Base-by-base conservation (phyloP, 192 early-diverging fungal genomes). In the Lobulomyces angularis region DNA sequence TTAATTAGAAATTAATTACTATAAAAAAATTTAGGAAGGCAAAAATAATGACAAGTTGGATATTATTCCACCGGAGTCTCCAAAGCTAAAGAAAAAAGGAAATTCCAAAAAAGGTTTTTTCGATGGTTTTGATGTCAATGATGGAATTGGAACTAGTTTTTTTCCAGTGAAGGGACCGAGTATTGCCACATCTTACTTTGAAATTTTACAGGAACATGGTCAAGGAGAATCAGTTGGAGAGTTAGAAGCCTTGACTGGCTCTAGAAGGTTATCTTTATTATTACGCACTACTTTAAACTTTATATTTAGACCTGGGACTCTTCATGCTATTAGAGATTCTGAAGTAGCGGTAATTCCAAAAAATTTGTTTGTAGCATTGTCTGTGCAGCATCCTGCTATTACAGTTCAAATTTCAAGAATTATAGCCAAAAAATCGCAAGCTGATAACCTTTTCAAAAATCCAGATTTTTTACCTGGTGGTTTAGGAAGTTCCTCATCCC, bases 311-410 rank as follows among this genome's bases (percentile, higher is more conserved):
- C 72, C 73, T 14, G 81, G 79, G 16, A 99, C 89, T 3, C 64
- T 97, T 19, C 93, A 99, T 48, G 95, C 95, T 1, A 99, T 99
- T 47, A 81, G 95, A 30, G 95, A 97, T 53, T 81, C 88, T 0
- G 93, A 99, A 61, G 71, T 97, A 18, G 89, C 89, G 16, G 74
- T 92, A 8, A 83, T 99, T 64, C 95, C 95, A 3, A 88, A 85
- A 35, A 87, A 90, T 0, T 65, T 99, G 31, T 94, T 99, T 57
- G 82, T 88, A 48, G 82, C 90, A 12, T 73, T 99, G 32, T 84
- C 92, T 19, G 55, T 77, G 29, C 66, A 80, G 14, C 80, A 93
- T 43, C 93, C 95, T 2, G 84, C 83, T 26, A 84, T 99, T 45
- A 90, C 87, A 2, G 77, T 99, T 32, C 79, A 84, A 24, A 81